These are phyloP conservation scores for Aurifilum marmelostoma DNA, from an alignment of 2,329 filamentous ascomycete genomes.

Conservation along the genomic window DNA sequence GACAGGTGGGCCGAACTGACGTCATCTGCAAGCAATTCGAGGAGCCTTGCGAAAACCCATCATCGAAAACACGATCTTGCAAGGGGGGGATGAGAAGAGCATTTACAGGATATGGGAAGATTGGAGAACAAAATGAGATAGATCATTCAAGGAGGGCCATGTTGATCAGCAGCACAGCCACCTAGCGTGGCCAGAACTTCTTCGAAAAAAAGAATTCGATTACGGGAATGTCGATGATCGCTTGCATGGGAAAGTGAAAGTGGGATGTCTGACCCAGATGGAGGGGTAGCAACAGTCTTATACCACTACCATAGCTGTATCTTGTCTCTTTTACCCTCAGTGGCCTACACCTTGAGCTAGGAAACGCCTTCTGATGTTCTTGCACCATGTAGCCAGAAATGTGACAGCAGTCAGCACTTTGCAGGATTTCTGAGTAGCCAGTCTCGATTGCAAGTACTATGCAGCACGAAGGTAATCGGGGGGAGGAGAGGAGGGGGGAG, in stretches of 20 bases:
- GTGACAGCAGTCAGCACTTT: not conserved
- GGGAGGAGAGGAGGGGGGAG: not conserved
- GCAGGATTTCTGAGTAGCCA: not conserved
- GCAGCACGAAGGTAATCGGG: not conserved
- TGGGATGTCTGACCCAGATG: conserved; percentile 13
- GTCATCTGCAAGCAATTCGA: conserved; percentile 4
- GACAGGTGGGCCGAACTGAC: not conserved
- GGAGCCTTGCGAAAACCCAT: not conserved
- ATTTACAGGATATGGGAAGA: not conserved
- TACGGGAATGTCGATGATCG: conserved; percentile 8
- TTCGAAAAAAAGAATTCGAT: not conserved
- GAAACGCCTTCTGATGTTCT: no score
- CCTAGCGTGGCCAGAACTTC: not conserved
- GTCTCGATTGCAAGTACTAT: not conserved
- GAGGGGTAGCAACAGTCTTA: conserved; percentile 9
- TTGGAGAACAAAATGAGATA: not conserved
- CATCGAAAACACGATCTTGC: conserved; percentile 1
- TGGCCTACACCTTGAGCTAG: not conserved
- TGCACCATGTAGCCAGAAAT: not conserved
- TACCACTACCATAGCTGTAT: not conserved
- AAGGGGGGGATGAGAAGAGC: not conserved
- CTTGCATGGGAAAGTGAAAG: conserved; percentile 18
- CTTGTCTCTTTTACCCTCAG: not conserved
- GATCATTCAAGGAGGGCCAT: not conserved
- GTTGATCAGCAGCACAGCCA: conserved; percentile 7